These are phyloP conservation scores for Volvox carteri DNA, from an alignment of 163 green algal genomes.

Conservation along the genomic window DNA sequence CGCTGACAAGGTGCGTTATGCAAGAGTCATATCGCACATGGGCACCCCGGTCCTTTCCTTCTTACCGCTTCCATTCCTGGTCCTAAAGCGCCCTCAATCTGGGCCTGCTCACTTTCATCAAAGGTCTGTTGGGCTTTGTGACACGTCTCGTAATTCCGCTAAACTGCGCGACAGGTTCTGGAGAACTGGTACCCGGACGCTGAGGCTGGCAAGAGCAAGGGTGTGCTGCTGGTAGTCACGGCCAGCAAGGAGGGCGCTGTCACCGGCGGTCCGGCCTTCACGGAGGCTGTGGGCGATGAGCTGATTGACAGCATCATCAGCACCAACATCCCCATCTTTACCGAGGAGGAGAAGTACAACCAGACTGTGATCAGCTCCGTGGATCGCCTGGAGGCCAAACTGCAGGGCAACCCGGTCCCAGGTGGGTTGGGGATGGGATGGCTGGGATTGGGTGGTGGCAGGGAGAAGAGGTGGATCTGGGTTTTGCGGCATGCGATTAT, in stretches of 20 bases:
- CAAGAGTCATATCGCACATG: too few species aligned
- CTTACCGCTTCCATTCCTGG: too few species aligned
- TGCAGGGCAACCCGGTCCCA: constrained; percentile 75
- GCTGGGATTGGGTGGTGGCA: neutral
- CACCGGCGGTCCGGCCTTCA: constrained; percentile 90
- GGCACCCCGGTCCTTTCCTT: too few species aligned
- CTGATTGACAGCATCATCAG: constrained; percentile 92
- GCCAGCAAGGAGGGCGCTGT: constrained; percentile 96
- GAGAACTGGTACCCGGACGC: constrained; percentile 95
- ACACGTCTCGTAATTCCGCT: too few species aligned
- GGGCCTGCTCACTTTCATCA: too few species aligned
- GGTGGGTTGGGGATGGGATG: constrained; percentile 55
- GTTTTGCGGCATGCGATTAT: too few species aligned
- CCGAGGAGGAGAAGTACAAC: constrained; percentile 98
- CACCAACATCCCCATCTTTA: constrained; percentile 97
- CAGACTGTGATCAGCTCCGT: constrained; percentile 87
- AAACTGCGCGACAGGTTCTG: constrained; percentile 73
- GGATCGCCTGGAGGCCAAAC: constrained; percentile 87
- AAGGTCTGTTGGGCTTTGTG: too few species aligned
- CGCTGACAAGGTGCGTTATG: constrained; percentile 83
- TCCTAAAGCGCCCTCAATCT: too few species aligned
- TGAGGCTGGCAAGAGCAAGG: constrained; percentile 92
- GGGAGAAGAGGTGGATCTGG: too few species aligned
- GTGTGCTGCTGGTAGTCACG: constrained; percentile 95
- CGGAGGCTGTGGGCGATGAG: constrained; percentile 89